A percentile compares a stretch with the other conserved stretches of the same genome.
Evolutionary conservation across 2,329 filamentous ascomycete genomes (phyloP).

Genomic region (Dichotomopilus funicola): DNA sequence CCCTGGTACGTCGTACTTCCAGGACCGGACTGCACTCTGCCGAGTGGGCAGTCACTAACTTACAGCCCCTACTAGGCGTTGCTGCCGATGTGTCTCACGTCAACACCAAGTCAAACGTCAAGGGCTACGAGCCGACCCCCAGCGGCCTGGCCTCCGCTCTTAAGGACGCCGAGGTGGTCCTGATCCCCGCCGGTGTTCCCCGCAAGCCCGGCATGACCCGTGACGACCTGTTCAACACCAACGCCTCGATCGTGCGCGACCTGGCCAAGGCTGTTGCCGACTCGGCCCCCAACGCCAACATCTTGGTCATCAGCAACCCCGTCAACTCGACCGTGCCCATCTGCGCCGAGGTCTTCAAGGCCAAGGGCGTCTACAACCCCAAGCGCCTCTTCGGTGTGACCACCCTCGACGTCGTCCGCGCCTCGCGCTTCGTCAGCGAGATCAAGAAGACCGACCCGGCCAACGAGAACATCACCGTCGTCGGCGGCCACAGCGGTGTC

Average conservation of each 20-base stretch:
- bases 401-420: slow-evolving; percentile 96
- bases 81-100: slow-evolving; percentile 97
- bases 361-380: slow-evolving; percentile 93
- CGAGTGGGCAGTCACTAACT: not conserved
- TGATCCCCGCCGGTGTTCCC: slow-evolving; percentile 97
- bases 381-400: slow-evolving; percentile 99
- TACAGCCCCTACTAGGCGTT: slow-evolving; percentile 60
- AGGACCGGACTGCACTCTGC: not conserved
- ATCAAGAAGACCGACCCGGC: slow-evolving; percentile 84
- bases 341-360: slow-evolving; percentile 94
- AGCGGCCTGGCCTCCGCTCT: slow-evolving; percentile 71
- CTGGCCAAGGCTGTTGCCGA: slow-evolving; percentile 92
- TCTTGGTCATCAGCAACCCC: slow-evolving; percentile 97
- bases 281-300: slow-evolving; percentile 82
- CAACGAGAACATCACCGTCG: slow-evolving; percentile 89
- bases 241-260: slow-evolving; percentile 98
- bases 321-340: slow-evolving; percentile 99
- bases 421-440: slow-evolving; percentile 95
- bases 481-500: slow-evolving; percentile 95
- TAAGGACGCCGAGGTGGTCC: slow-evolving; percentile 83
- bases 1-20: slow-evolving; percentile 60
- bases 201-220: slow-evolving; percentile 99
- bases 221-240: slow-evolving; percentile 99
- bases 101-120: slow-evolving; percentile 96
- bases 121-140: slow-evolving; percentile 74